Evolutionary conservation across 1,284 basidiomycete species (phyloP).

Genomic region (Pisolithus thermaeus): DNA sequence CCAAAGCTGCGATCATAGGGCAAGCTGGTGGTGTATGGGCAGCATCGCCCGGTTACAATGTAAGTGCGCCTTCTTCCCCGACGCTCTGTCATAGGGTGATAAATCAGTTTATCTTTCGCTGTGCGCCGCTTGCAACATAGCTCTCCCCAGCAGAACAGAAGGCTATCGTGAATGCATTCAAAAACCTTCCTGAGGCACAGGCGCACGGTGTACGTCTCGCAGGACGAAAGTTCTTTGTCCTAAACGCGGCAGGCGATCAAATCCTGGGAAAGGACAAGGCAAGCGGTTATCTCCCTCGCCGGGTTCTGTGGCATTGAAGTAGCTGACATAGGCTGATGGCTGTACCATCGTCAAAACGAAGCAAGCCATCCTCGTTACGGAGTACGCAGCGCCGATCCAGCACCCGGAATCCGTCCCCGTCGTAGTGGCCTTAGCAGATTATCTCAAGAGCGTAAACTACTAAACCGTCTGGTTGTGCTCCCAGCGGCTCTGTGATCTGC

Average conservation of each 20-base stretch:
- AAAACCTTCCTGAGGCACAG: constrained; percentile 39
- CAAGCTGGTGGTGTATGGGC: constrained; percentile 91
- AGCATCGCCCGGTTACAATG: constrained; percentile 55
- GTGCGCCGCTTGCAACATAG: constrained; percentile 35
- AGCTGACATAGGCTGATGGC: constrained; percentile 62
- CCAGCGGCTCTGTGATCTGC: too few species aligned
- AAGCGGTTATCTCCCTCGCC: constrained; percentile 24
- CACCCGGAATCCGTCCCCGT: constrained; percentile 69
- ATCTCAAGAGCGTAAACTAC: constrained; percentile 63
- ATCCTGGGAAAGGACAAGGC: constrained; percentile 84
- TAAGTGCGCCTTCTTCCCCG: neutral
- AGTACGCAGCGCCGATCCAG: constrained; percentile 69
- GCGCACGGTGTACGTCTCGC: constrained; percentile 64
- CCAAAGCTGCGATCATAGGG: constrained; percentile 82
- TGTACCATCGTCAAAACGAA: constrained; percentile 82
- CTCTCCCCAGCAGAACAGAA: constrained; percentile 74
- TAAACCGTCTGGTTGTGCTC: constrained; percentile 32
- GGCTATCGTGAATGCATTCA: constrained; percentile 54
- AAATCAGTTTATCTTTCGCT: neutral
- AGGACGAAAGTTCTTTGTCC: constrained; percentile 78
- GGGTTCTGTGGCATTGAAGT: neutral
- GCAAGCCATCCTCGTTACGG: constrained; percentile 81
- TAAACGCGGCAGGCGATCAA: constrained; percentile 54
- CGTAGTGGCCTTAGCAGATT: constrained; percentile 77
- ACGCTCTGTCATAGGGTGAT: neutral